Base-by-base conservation (phyloP, 345 rosid species). In the Stellera chamaejasme region DNA sequence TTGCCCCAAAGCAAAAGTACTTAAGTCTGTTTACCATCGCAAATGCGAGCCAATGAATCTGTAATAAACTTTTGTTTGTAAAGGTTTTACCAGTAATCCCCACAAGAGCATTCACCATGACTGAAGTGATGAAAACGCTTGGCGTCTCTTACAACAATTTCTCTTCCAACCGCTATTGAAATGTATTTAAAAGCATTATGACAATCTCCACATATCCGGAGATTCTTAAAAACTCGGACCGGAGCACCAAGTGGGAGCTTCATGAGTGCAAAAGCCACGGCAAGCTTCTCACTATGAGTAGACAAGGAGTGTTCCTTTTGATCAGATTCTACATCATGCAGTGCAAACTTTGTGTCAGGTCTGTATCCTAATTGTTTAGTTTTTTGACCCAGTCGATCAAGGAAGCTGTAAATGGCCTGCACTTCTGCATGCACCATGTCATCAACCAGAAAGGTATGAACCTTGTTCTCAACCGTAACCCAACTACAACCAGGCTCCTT, bases 401-500 rank as follows among this genome's bases (percentile, higher is more conserved):
- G 67, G 32, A 60, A 70, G 13, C 41, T 45, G 53, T 69, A 74
- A 25, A 80, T 63, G 32, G 70, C 65, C 42, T 61, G 62, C 26
- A 67, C 76, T 61, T 68, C 72, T 27, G 79, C 75, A 50, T 77
- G 85, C 57, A 45, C 45, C 19, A 70, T 55, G 52, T 80, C 85
- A 42, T 71, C 76, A 16, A 72, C 82, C 49, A 78, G 54, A 60
- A 81, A 81, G 10, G 63, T 73, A 41, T 81, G 78, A 19, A 78
- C 79, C 45, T 71, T 70, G 28, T 66, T 69, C 50, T 75, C 79
- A 10, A 73, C 65, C 64, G 70, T 79, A 15, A 78, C 61, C 86
- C 83, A 81, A 66, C 86, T 75, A 56, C 80, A 69, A 1, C 81
- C 86, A 8, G 83, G 82, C 52, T 75, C 75, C 61, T 81, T 81